phyloP scores from a whole-genome alignment of 495 filamentous ascomycete genomes.

The Pseudevernia furfuracea region DNA sequence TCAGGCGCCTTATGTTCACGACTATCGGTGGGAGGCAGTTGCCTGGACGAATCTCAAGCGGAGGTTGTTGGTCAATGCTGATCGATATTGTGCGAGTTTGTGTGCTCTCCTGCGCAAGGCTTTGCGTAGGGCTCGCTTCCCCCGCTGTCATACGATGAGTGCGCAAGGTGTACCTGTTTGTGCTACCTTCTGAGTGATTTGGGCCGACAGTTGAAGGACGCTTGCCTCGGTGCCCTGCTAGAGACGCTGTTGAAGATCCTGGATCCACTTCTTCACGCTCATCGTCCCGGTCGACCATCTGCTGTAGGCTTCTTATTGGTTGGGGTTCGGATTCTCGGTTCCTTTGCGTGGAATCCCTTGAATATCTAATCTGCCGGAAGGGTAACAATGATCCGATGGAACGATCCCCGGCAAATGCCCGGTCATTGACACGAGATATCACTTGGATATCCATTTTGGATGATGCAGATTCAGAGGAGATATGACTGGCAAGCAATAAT shows the following conservation, averaged over 20 bases:
- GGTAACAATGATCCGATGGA: not conserved
- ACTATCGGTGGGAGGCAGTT: slow-evolving; percentile 7
- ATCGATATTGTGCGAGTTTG: slow-evolving; percentile 1
- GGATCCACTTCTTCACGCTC: not conserved
- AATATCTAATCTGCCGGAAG: not conserved
- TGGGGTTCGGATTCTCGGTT: not conserved
- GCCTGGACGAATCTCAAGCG: slow-evolving; percentile 10
- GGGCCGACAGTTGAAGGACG: not conserved
- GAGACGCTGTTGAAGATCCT: not conserved
- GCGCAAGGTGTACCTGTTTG: not conserved
- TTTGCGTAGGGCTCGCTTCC: slow-evolving; percentile 1
- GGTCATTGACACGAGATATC: not conserved
- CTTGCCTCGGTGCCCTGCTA: not conserved
- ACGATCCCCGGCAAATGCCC: not conserved
- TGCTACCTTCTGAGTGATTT: not conserved
- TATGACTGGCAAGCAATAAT: not conserved
- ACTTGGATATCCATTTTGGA: slow-evolving; percentile 11
- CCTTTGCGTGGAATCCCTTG: not conserved
- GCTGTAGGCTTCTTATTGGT: not conserved
- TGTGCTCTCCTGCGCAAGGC: not conserved
- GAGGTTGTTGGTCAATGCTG: slow-evolving; percentile 15
- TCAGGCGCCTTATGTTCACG: not conserved
- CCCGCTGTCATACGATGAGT: not conserved
- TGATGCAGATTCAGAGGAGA: not conserved
- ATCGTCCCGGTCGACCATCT: slow-evolving; percentile 8